These are phyloP conservation scores for Russula sp. DNA, from an alignment of 768 basidiomycete genomes.

Conservation along the genomic window DNA sequence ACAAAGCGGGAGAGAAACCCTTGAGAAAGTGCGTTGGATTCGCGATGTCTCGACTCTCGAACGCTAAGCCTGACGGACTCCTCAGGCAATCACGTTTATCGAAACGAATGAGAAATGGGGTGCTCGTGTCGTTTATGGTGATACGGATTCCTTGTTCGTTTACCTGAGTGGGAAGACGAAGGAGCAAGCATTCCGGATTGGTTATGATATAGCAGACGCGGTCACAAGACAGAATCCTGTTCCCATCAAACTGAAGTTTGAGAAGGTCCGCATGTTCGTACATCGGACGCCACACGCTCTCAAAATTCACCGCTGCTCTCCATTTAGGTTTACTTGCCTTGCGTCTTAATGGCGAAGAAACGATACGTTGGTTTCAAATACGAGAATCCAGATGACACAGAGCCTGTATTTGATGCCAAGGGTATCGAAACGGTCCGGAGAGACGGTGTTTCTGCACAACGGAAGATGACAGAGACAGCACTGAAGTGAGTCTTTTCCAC, in stretches of 20 bases:
- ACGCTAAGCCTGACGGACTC: slow-evolving; percentile 1
- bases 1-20: slow-evolving; percentile 90
- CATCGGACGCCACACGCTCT: not conserved
- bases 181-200: slow-evolving; percentile 90
- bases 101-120: slow-evolving; percentile 81
- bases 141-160: slow-evolving; percentile 95
- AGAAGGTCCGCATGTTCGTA: slow-evolving; percentile 61
- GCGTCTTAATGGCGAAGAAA: slow-evolving; percentile 96
- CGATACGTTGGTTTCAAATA: slow-evolving; percentile 97
- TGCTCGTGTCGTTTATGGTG: slow-evolving; percentile 89
- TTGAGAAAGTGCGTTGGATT: slow-evolving; percentile 69
- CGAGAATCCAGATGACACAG: slow-evolving; percentile 73
- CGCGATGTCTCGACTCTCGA: not conserved
- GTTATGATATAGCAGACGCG: slow-evolving; percentile 85
- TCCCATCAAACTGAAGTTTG: slow-evolving; percentile 95
- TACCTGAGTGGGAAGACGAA: slow-evolving; percentile 88
- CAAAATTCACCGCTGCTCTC: not conserved
- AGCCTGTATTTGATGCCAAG: slow-evolving; percentile 90
- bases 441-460: slow-evolving; percentile 86
- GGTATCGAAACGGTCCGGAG: slow-evolving; percentile 96
- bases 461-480: slow-evolving; percentile 88
- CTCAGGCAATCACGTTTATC: slow-evolving; percentile 78
- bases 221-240: slow-evolving; percentile 85
- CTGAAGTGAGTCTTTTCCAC: slow-evolving; percentile 59
- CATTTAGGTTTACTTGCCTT: slow-evolving; percentile 85